Base-by-base conservation (phyloP, 768 basidiomycete species). In the Lentinus brumalis region DNA sequence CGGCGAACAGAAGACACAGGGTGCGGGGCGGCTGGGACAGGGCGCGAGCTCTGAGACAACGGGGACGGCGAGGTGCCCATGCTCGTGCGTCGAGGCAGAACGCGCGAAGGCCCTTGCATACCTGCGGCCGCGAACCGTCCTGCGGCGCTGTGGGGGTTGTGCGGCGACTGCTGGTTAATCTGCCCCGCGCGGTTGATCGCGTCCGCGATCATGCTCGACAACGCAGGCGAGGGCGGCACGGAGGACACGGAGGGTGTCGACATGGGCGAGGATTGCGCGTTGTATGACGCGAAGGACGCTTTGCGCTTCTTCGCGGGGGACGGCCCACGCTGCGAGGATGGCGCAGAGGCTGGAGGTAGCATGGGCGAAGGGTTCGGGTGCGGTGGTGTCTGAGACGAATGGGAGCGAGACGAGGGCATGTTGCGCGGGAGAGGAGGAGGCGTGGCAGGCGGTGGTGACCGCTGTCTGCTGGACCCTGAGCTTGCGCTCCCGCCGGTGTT, bases 231-330 rank as follows among this genome's bases (percentile, higher is more conserved):
- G 7, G 57, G 50, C 1, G 66, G 66, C 4, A 66, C 39, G 16
- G 66, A 55, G 0, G 54, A 11, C 3, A 56, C 50, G 5, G 54
- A 51, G 5, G 65, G 61, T 1, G 65, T 60, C 15, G 53, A 50
- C 41, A 59, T 52, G 1, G 65, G 65, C 9, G 65, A 66, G 7
- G 62, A 66, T 21, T 57, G 62, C 15, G 66, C 62, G 2, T 50
- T 50, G 39, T 18, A 63, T 1, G 29, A n/a, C 4, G 66, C 62
- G 32, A 66, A 66, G 35, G 59, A 61, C 11, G 38, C 61, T 1
- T 53, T 56, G 32, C 55, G 46, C 7, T 57, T 56, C n/a, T 59
- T 57, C 2, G 51, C 21, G 4, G 53, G 46, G n/a, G 44, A 15
- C 16, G 15, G 29, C 52, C 44, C 7, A 14, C 5, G 26, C 15